Percentiles rank a stretch among this genome's conserved stretches.
Conservation (phyloP, 768 basidiomycete species). For the Leccinellum rugosiceps region DNA sequence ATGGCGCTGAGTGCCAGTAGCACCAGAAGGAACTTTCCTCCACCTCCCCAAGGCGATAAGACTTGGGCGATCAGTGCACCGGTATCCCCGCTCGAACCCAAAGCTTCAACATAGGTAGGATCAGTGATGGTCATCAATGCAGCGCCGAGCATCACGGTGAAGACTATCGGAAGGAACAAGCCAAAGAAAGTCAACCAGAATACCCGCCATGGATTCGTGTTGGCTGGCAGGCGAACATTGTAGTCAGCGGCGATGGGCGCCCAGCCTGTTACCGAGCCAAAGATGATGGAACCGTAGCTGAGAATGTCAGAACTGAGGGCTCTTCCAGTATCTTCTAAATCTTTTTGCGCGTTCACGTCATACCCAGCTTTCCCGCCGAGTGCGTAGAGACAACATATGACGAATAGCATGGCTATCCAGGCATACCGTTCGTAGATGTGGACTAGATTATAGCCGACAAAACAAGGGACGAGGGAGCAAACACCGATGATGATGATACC, state of each 20-base stretch:
- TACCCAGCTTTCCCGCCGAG: constrained; percentile 47
- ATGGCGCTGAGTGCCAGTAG: constrained; percentile 43
- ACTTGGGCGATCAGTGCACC: constrained; percentile 46
- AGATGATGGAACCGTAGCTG: constrained; percentile 50
- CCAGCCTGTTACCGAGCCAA: constrained; percentile 49
- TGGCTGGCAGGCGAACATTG: constrained; percentile 46
- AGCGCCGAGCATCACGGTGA: constrained; percentile 36
- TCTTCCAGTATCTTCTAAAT: constrained; percentile 41
- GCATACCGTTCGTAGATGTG: constrained; percentile 54
- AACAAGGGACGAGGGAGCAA: constrained; percentile 42
- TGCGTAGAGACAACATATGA: constrained; percentile 51
- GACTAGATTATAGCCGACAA: constrained; percentile 45
- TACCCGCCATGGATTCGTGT: constrained; percentile 40
- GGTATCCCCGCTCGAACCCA: constrained; percentile 36
- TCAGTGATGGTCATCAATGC: constrained; percentile 41
- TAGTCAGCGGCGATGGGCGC: constrained; percentile 54
- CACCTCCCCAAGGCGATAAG: constrained; percentile 42
- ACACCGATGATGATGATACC: constrained; percentile 48
- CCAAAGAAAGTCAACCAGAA: constrained; percentile 52
- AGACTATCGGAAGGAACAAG: constrained; percentile 45
- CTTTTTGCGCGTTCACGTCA: constrained; percentile 41
- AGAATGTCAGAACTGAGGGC: constrained; percentile 47
- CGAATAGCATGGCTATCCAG: constrained; percentile 46
- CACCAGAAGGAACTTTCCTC: constrained; percentile 41
- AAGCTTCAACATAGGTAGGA: constrained; percentile 38